A percentile compares a stretch with the other conserved stretches of the same genome.
These are phyloP conservation scores for Catharanthus roseus DNA, from an alignment of 257 asterid genomes.

Conservation along the genomic window DNA sequence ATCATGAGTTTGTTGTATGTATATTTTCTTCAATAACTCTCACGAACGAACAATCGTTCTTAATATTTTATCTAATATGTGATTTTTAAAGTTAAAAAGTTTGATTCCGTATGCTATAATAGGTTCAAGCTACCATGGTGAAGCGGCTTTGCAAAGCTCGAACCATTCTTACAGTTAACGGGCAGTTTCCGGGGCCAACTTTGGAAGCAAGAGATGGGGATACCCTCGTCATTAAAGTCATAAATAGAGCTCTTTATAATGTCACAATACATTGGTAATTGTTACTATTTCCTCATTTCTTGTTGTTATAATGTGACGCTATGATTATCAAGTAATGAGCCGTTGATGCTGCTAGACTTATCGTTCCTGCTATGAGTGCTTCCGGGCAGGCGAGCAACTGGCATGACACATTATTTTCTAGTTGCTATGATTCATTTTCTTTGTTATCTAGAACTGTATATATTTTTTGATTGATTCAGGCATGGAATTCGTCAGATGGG, in stretches of 20 bases:
- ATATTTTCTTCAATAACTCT: no score
- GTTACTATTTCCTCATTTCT: neutral
- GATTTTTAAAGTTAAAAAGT: no score
- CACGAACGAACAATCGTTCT: no score
- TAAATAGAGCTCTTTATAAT: slow-evolving; percentile 49
- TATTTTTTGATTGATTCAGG: slow-evolving; percentile 28
- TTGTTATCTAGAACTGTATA: neutral
- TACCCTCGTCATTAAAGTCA: slow-evolving; percentile 41
- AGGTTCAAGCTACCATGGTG: slow-evolving; percentile 49
- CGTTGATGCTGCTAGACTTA: no score
- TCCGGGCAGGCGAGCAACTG: no score
- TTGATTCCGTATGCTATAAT: neutral
- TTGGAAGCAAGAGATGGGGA: slow-evolving; percentile 51
- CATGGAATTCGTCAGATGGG: slow-evolving; percentile 68
- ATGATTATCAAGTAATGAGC: neutral
- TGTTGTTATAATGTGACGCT: neutral
- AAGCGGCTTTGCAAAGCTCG: slow-evolving; percentile 50
- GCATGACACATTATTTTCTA: no score
- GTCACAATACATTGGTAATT: slow-evolving; percentile 65
- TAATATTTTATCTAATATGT: no score
- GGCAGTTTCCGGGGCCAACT: slow-evolving; percentile 75
- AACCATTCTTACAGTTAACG: slow-evolving; percentile 53
- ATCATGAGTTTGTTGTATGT: slow-evolving; percentile 25
- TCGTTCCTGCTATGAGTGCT: no score
- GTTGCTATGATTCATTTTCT: no score